Base-by-base conservation (phyloP, 139 green algal genomes). In the Mychonastes homosphaera region DNA sequence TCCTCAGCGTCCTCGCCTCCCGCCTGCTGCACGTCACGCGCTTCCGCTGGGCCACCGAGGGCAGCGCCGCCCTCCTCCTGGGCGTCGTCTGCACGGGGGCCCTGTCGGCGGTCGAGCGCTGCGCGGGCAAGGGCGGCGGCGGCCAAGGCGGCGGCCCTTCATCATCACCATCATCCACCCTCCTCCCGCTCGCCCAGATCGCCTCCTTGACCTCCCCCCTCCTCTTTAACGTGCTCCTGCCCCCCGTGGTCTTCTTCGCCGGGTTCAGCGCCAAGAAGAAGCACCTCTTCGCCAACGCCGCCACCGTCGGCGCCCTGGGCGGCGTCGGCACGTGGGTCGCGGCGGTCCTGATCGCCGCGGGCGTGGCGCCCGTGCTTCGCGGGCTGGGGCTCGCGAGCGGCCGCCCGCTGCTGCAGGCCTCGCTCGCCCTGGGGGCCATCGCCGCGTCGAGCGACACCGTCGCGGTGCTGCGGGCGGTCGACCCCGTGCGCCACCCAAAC, bases 361-460 rank as follows among this genome's bases (percentile, higher is more conserved):
- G n/a, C n/a, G 3, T 29, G 30, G 32, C 23, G 6, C 23, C 21
- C 7, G 9, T 4, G 53, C 16, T 49, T 56, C 43, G 6, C 9
- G 2, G 18, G 8, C 3, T 39, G 47, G 44, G 46, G 18, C 43
- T 40, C n/a, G 30, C 24, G 19, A 21, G 41, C 36, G 16, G n/a
- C 32, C 30, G 3, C 44, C 26, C 23, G 32, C n/a, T 49, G 16
- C 48, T 66, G 2, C 47, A 33, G 36, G 34, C 18, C 36, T 6
- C 35, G 8, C 67, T 89, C 39, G 60, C 73, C 0, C 58, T 94
- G 24, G 85, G 85, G 6, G 63, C 71, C 10, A 79, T 94, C n/a
- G 87, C 92, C 43, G 67, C 69, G 6, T 67, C 78, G 7, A 85
- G 83, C 0, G 84, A 93, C 66, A 78, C 57, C 19, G 84, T 93